These are phyloP conservation scores for Talaromyces marneffei DNA, from an alignment of 2,329 filamentous ascomycete species.

Conservation along the genomic window DNA sequence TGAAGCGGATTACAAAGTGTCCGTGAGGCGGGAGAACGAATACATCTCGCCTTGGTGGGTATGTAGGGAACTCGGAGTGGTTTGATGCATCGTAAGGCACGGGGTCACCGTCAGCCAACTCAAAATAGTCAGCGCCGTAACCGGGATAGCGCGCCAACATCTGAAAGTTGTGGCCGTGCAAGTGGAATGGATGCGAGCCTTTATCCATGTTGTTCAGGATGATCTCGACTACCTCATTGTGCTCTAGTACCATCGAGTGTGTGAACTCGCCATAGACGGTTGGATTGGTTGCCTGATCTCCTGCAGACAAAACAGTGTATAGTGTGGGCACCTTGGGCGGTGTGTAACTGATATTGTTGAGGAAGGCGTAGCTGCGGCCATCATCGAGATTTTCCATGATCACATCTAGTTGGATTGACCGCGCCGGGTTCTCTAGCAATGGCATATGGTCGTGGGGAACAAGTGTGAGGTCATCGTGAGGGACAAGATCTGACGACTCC, in stretches of 20 bases:
- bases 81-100: constrained; percentile 23
- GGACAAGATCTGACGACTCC: constrained; percentile 47
- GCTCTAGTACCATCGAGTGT: constrained; percentile 42
- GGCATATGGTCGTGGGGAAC: constrained; percentile 61
- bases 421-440: constrained; percentile 55
- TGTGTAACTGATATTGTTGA: constrained; percentile 71
- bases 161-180: constrained; percentile 61
- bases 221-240: constrained; percentile 40
- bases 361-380: constrained; percentile 63
- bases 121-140: constrained; percentile 54
- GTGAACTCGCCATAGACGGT: constrained; percentile 61
- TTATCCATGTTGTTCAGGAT: constrained; percentile 40
- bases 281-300: constrained; percentile 49
- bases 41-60: constrained; percentile 64
- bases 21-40: constrained; percentile 60
- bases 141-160: constrained; percentile 53
- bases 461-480: constrained; percentile 68
- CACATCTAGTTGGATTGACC: constrained; percentile 51
- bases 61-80: constrained; percentile 41
- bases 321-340: constrained; percentile 69
- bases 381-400: constrained; percentile 66
- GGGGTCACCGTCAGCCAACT: constrained; percentile 37
- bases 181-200: constrained; percentile 46
- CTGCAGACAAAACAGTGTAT: constrained; percentile 63
- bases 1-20: constrained; percentile 56